A percentile compares a stretch with the other conserved stretches of the same genome.
Conservation (phyloP, 2,329 filamentous ascomycete species). For the Acrodontium crateriforme region DNA sequence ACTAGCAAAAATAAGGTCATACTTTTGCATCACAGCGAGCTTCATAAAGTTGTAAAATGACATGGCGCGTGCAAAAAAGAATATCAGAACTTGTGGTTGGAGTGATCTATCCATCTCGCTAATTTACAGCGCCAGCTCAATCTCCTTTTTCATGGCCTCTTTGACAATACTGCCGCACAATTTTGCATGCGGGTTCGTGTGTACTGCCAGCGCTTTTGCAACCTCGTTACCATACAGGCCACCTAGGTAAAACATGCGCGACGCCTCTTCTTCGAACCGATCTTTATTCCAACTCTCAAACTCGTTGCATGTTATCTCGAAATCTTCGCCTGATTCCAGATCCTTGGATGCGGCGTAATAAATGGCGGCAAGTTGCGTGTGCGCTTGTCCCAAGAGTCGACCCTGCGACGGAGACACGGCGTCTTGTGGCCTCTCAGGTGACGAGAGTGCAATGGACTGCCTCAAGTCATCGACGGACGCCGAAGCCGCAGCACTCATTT, state of each 20-base stretch:
- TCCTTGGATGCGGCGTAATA: constrained; percentile 14
- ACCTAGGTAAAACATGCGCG: constrained; percentile 39
- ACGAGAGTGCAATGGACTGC: constrained; percentile 43
- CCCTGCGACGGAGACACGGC: constrained; percentile 50
- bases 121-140: constrained; percentile 18
- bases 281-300: constrained; percentile 20
- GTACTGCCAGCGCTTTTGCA: constrained; percentile 43
- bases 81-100: no score
- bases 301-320: constrained; percentile 17
- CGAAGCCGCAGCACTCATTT: constrained; percentile 3
- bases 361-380: constrained; percentile 45
- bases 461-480: constrained; percentile 22
- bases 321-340: constrained; percentile 13
- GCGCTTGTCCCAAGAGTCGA: constrained; percentile 52
- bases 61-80: no score
- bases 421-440: constrained; percentile 36
- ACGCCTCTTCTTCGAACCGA: constrained; percentile 40
- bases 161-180: constrained; percentile 49
- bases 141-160: constrained; percentile 44
- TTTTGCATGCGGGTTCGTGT: constrained; percentile 49
- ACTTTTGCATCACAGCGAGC: no score
- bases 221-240: constrained; percentile 43
- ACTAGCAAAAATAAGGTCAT: no score
- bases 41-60: no score
- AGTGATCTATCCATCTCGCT: no score